Evolutionary conservation across 73 alveolate genomes (phyloP), one percentile per base, ranked within the genome.

Genomic region (Chromera velia): DNA sequence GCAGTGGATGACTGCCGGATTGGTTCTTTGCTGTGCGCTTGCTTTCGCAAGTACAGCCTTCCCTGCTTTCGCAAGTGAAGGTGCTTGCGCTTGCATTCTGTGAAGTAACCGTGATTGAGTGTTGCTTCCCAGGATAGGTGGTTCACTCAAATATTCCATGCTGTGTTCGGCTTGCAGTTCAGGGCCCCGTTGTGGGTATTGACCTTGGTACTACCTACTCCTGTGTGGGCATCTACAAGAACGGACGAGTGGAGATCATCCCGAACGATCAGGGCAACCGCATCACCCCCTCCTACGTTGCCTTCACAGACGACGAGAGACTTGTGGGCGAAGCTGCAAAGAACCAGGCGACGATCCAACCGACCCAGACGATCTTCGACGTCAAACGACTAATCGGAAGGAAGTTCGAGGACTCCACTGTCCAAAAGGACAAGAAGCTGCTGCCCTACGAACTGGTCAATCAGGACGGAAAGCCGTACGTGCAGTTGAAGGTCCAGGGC

Each of bases 231-330:
- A 86, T 82, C 34, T 89, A 81, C 77, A 76, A 80, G 24, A 90
- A 91, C 48, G 94, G 84, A 24, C 89, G 70, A 72, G 96, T 90
- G 32, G 93, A 90, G 74, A 90, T 90, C 68, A 88, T 90, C 68
- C 88, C 93, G 31, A 90, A 90, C 55, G 96, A 90, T 73, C 87
- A 88, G 74, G 96, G 96, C 68, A 90, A 90, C 66, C 84, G 91
- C 45, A 85, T 89, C 0, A 93, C 96, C 24, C 98, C 97, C 45
- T 92, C 98, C 28, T 85, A 89, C 63, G 98, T 94, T 28, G 94
- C 95, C 26, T 94, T 64, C 64, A 45, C 85, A 75, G 68, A 67
- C 77, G 73, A 80, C 66, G 93, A 94, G 75, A 88, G 89, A 70
- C 88, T 80, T 75, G 83, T 82, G 48, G 98, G 98, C 29, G 96